Conservation (phyloP, 805 yeast genomes). For the Teunomyces pallodes region DNA sequence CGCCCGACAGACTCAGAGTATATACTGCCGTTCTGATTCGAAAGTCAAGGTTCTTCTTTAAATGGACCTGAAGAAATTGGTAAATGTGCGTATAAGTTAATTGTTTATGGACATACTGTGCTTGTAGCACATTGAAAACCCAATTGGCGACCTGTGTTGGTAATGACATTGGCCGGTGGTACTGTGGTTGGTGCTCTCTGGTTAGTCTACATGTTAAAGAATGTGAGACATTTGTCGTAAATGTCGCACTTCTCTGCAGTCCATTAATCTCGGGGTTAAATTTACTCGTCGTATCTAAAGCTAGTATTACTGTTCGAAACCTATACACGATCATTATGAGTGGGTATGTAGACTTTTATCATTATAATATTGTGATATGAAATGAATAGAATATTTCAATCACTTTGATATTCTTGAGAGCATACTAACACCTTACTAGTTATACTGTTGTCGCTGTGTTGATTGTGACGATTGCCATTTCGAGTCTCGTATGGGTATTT, state of each 20-base stretch:
- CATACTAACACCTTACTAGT: slow-evolving; percentile 32
- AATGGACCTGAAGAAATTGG: slow-evolving; percentile 47
- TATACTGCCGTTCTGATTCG: slow-evolving; percentile 64
- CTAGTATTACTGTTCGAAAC: not conserved
- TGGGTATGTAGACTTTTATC: slow-evolving; percentile 34
- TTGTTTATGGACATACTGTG: slow-evolving; percentile 59
- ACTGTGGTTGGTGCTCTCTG: not conserved
- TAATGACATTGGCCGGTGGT: slow-evolving; percentile 3
- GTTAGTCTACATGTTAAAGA: not conserved
- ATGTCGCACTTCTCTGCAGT: not conserved
- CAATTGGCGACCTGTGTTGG: slow-evolving; percentile 33
- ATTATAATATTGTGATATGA: too few relatives aligned
- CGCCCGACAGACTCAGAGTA: slow-evolving; percentile 51
- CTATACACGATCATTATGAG: slow-evolving; percentile 31
- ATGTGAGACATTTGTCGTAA: not conserved
- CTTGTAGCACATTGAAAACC: slow-evolving; percentile 40
- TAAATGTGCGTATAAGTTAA: slow-evolving; percentile 62
- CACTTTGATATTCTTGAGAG: too few relatives aligned
- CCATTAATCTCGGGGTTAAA: not conserved
- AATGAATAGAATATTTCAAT: too few relatives aligned
- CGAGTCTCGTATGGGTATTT: slow-evolving; percentile 73
- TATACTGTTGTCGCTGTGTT: slow-evolving; percentile 71
- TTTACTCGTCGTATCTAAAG: not conserved
- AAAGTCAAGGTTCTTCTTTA: slow-evolving; percentile 38
- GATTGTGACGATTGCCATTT: slow-evolving; percentile 52